A percentile compares a stretch with the other conserved stretches of the same genome.
phyloP scores from a whole-genome alignment of 495 filamentous ascomycete genomes.

The Penicillium nucicola region DNA sequence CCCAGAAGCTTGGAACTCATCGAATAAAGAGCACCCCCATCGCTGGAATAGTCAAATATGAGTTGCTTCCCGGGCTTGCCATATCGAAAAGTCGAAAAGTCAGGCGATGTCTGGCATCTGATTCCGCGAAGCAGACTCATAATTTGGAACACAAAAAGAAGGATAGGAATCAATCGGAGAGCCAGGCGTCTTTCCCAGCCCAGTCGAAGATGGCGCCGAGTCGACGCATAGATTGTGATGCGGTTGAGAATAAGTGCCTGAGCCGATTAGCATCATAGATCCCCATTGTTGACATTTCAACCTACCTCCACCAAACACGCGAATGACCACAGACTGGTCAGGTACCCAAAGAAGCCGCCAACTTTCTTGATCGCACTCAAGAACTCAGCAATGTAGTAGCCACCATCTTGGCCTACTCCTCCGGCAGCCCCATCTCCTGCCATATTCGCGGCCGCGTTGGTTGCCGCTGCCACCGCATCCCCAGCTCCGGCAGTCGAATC shows the following conservation, averaged over 20 bases:
- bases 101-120: slow-evolving; percentile 85
- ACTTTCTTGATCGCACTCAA: slow-evolving; percentile 53
- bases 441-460: slow-evolving; percentile 29
- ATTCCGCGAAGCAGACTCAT: slow-evolving; percentile 73
- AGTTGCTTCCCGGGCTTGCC: slow-evolving; percentile 63
- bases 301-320: slow-evolving; percentile 73
- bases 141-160: slow-evolving; percentile 68
- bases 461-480: slow-evolving; percentile 24
- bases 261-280: slow-evolving; percentile 9
- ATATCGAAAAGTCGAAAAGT: slow-evolving; percentile 70
- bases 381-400: slow-evolving; percentile 34
- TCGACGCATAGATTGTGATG: slow-evolving; percentile 88
- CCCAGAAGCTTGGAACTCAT: slow-evolving; percentile 64
- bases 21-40: slow-evolving; percentile 65
- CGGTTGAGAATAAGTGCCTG: slow-evolving; percentile 84
- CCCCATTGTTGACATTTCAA: not conserved
- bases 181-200: slow-evolving; percentile 67
- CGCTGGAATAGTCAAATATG: slow-evolving; percentile 68
- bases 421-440: slow-evolving; percentile 29
- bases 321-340: slow-evolving; percentile 92
- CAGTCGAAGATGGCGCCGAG: slow-evolving; percentile 69
- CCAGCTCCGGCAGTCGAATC: slow-evolving; percentile 13
- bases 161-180: slow-evolving; percentile 72
- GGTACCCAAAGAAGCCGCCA: slow-evolving; percentile 86
- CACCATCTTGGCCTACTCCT: slow-evolving; percentile 24